phyloP scores from a whole-genome alignment of 441 rosid species.

The Erodium moschatum region DNA sequence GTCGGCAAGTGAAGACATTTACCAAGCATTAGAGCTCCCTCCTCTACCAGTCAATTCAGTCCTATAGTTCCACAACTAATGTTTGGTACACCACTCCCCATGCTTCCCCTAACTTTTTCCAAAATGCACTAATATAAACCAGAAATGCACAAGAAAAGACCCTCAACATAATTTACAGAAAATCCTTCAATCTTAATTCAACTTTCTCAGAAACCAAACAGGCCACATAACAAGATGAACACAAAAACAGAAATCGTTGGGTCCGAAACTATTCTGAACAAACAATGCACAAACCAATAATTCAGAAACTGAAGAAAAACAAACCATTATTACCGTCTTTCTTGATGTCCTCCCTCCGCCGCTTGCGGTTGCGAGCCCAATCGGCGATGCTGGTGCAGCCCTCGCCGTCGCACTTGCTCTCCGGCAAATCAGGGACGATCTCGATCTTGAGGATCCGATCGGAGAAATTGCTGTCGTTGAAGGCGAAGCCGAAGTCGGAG shows the following conservation, averaged over 20 bases:
- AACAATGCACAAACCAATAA: background rate
- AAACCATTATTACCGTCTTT: conserved; percentile 50
- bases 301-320: background rate
- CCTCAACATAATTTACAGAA: background rate
- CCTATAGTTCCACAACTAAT: background rate
- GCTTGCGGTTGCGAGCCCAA: conserved; percentile 81
- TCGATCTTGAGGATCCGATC: conserved; percentile 79
- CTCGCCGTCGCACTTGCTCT: conserved; percentile 40
- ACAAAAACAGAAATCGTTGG: background rate
- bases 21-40: background rate
- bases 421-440: conserved; percentile 54
- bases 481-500: conserved; percentile 81
- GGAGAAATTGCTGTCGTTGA: conserved; percentile 85
- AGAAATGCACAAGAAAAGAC: background rate
- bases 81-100: background rate
- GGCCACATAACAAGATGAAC: background rate
- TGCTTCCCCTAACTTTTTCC: background rate
- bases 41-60: background rate
- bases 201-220: background rate
- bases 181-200: background rate
- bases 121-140: background rate
- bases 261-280: background rate
- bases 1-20: background rate
- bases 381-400: conserved; percentile 66
- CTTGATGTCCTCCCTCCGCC: conserved; percentile 66